These are phyloP conservation scores for Aureobasidium sp. DNA, from an alignment of 2,329 filamentous ascomycete genomes.

Conservation along the genomic window DNA sequence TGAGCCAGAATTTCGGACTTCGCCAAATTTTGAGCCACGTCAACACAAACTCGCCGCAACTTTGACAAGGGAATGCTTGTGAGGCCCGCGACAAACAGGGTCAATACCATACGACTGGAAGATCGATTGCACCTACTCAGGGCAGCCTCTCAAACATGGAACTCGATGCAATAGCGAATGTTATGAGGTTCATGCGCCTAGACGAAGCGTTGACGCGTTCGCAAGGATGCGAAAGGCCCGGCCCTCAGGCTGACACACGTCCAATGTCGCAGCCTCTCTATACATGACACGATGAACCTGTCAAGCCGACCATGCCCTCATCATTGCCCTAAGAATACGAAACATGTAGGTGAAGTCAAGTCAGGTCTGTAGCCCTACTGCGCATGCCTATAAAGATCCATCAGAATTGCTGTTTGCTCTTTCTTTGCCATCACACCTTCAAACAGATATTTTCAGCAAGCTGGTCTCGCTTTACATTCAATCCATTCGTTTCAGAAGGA, in stretches of 20 bases:
- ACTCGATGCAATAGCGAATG: neutral
- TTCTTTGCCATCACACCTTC: neutral
- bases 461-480: slow-evolving; percentile 1
- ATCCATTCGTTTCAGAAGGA: neutral
- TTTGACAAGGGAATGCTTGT: too few relatives aligned
- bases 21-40: neutral
- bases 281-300: neutral
- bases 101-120: neutral
- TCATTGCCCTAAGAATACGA: neutral
- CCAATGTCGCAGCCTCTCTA: neutral
- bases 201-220: neutral
- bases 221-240: neutral
- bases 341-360: neutral
- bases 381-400: neutral
- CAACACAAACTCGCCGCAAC: neutral
- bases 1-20: neutral
- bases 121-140: neutral
- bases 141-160: neutral
- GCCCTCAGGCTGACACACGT: slow-evolving; percentile 3
- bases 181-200: neutral
- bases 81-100: neutral
- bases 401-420: neutral
- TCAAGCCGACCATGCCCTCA: neutral
- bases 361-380: neutral
- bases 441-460: neutral